Conservation (phyloP, 345 rosid species). For the Salix udensis region DNA sequence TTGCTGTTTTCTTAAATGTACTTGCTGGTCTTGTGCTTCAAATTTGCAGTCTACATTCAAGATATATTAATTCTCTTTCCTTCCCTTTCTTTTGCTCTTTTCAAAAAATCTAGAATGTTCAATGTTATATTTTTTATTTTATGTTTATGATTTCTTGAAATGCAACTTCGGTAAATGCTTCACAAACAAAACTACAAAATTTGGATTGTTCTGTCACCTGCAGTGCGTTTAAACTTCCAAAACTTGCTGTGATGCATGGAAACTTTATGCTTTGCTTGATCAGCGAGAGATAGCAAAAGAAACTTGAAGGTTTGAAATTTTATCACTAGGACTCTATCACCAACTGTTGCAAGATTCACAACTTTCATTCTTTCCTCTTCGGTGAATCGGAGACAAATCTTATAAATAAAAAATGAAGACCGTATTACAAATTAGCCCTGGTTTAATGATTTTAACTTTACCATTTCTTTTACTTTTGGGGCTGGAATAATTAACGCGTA, state of each 20-base stretch:
- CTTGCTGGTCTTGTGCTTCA: slow-evolving; percentile 9
- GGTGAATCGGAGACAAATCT: background rate
- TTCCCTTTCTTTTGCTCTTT: background rate
- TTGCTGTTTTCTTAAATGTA: background rate
- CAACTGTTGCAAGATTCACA: background rate
- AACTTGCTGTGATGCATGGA: background rate
- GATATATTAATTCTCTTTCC: background rate
- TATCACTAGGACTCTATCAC: background rate
- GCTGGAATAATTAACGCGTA: background rate
- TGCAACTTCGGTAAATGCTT: background rate
- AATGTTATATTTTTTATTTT: background rate
- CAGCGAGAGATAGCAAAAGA: background rate
- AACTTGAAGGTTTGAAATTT: background rate
- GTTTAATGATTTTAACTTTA: background rate
- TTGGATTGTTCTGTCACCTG: background rate
- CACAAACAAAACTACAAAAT: background rate
- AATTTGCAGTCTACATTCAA: background rate
- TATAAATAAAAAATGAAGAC: background rate
- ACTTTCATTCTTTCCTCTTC: background rate
- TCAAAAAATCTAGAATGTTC: background rate
- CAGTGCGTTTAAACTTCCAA: background rate
- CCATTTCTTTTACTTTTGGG: background rate
- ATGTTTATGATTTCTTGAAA: background rate
- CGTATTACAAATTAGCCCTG: background rate
- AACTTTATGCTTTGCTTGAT: background rate